Conservation (phyloP, 2,329 filamentous ascomycete genomes). For the Apiospora malaysiana region DNA sequence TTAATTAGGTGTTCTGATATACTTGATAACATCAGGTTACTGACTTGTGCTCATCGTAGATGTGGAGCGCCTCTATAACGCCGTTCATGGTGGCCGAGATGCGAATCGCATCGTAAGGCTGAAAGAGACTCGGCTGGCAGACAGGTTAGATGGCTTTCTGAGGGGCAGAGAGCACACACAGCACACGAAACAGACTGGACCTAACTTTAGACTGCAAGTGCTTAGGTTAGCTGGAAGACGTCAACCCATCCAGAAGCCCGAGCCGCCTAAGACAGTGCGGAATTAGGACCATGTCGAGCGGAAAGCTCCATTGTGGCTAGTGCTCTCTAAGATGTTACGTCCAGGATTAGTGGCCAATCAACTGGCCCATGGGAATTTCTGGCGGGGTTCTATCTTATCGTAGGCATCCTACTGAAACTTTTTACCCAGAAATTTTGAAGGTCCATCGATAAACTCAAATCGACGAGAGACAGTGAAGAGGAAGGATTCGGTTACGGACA, state of each 20-base stretch:
- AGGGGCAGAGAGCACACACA: constrained; percentile 8
- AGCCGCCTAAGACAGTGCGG: neutral
- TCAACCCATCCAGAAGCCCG: neutral
- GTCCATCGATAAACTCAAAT: constrained; percentile 5
- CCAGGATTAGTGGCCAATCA: constrained; percentile 20
- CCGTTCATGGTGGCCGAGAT: constrained; percentile 68
- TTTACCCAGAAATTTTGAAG: constrained; percentile 18
- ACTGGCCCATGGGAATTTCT: neutral
- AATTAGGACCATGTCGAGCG: constrained; percentile 5
- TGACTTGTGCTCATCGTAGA: constrained; percentile 95
- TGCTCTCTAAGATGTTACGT: neutral
- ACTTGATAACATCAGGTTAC: constrained; percentile 34
- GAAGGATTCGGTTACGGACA: constrained; percentile 1
- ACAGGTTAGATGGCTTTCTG: neutral
- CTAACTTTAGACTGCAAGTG: too few relatives aligned
- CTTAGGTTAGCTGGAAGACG: constrained; percentile 1
- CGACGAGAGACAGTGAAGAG: neutral
- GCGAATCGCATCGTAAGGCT: constrained; percentile 35
- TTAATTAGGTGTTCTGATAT: constrained; percentile 31
- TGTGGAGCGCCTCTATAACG: constrained; percentile 93
- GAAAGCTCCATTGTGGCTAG: constrained; percentile 20
- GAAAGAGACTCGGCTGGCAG: constrained; percentile 13
- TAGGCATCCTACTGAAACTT: constrained; percentile 20
- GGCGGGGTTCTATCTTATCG: constrained; percentile 23
- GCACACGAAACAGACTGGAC: neutral